Percentiles rank a stretch among this genome's conserved stretches.
These are phyloP conservation scores for Pholiota microspora DNA, from an alignment of 768 basidiomycete species.

Conservation along the genomic window DNA sequence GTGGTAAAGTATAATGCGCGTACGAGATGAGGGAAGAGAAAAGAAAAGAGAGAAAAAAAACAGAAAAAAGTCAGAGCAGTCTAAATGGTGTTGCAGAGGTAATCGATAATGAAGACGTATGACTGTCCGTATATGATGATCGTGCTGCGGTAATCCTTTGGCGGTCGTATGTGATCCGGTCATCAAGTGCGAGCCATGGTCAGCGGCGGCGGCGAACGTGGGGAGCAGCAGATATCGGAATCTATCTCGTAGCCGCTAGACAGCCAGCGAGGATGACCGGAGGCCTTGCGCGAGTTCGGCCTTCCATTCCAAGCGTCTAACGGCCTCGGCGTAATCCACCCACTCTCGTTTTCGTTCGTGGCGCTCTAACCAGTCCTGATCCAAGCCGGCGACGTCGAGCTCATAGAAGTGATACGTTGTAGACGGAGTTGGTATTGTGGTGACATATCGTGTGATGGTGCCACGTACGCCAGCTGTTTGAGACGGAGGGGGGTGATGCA, in stretches of 20 bases:
- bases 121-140: conserved; percentile 17
- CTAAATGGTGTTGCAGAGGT: conserved; percentile 19
- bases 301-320: conserved; percentile 77
- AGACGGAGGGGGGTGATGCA: conserved; percentile 24
- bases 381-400: conserved; percentile 75
- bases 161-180: neutral
- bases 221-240: neutral
- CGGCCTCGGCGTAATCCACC: conserved; percentile 86
- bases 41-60: neutral
- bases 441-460: conserved; percentile 81
- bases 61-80: conserved; percentile 15
- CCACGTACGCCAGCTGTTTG: conserved; percentile 83
- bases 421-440: conserved; percentile 74
- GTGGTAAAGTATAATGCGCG: conserved; percentile 27
- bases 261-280: conserved; percentile 50
- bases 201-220: neutral
- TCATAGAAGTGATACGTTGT: conserved; percentile 91
- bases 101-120: conserved; percentile 13
- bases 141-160: conserved; percentile 8
- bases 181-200: neutral
- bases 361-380: conserved; percentile 79
- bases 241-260: neutral
- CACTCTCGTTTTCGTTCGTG: conserved; percentile 81
- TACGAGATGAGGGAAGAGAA: conserved; percentile 20
- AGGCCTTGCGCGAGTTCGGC: conserved; percentile 79